Base-by-base conservation (phyloP, 768 basidiomycete species). In the Dioszegia aurantiaca region DNA sequence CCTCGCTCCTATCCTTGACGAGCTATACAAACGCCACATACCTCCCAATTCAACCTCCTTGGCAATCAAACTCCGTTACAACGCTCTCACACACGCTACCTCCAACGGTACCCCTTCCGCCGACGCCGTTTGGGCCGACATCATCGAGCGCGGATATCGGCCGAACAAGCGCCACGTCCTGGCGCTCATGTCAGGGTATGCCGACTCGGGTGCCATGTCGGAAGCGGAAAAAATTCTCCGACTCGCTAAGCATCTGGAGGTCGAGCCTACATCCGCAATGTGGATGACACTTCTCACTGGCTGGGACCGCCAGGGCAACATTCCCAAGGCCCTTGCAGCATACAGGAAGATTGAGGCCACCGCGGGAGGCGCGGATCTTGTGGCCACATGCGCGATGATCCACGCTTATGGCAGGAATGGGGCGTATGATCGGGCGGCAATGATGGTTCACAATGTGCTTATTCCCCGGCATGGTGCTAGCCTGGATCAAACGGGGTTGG, bases 151-250 rank as follows among this genome's bases (percentile, higher is more conserved):
- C 30, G 69, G 69, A 2, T 68, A 47, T 48, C 43, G 55, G 24
- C 69, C 69, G 14, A 48, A 59, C 19, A 42, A 53, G 19, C 31
- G 41, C 19, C 69, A 71, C 52, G 51, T 68, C 31, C 37, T 62
- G 11, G 64, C 67, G 17, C 39, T 71, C 10, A 58, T 71, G 51
- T 44, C 58, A 28, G 69, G 67, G 9, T 71, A 71, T 49, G 56
- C 64, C 11, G 52, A 58, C 19, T 58, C 62, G 14, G 67, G 69
- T 1, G 52, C 60, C 17, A 62, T 68, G 54, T 28, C 46, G 17
- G 46, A 68, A 33, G 67, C 69, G 3, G 14, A 23, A 23, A n/a
- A 17, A 3, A 19, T 55, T 14, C 41, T 55, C 10, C 17, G n/a
- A 2, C 33, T 55, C 23, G 54, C 54, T 6, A 21, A 36, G 3